Conservation (phyloP, 179 eudicot species). For the Gypsophila paniculata region DNA sequence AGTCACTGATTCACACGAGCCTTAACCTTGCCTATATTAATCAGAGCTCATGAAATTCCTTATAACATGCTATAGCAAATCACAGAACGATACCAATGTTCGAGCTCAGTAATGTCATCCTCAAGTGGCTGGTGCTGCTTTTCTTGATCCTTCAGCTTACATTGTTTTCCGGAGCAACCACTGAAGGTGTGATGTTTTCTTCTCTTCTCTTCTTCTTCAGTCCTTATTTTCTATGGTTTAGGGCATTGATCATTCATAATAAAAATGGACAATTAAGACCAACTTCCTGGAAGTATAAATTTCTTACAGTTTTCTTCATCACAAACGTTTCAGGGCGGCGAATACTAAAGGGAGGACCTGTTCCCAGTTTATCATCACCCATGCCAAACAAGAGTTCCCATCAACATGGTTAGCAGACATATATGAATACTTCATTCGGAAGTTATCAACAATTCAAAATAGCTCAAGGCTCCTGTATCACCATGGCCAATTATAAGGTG, state of each 20-base stretch:
- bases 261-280: slow-evolving; percentile 2
- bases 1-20: background rate
- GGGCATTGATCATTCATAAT: too few relatives aligned
- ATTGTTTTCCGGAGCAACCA: background rate
- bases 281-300: background rate
- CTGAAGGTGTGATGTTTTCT: slow-evolving; percentile 11
- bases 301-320: background rate
- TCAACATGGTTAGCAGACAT: slow-evolving; percentile 1
- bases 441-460: background rate
- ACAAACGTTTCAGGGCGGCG: slow-evolving; percentile 11
- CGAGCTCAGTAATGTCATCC: background rate
- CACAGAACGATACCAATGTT: background rate
- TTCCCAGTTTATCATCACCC: background rate
- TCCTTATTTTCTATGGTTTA: background rate
- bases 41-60: background rate
- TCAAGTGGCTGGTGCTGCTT: slow-evolving; percentile 8
- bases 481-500: background rate
- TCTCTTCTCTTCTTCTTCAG: background rate
- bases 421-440: background rate
- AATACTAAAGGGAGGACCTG: background rate
- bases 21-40: background rate
- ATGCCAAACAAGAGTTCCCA: background rate
- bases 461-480: background rate
- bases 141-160: slow-evolving; percentile 6
- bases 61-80: background rate